Percentiles rank a stretch among this genome's conserved stretches.
These are phyloP conservation scores for Trametes polyzona DNA, from an alignment of 1,284 basidiomycete species.

Conservation along the genomic window DNA sequence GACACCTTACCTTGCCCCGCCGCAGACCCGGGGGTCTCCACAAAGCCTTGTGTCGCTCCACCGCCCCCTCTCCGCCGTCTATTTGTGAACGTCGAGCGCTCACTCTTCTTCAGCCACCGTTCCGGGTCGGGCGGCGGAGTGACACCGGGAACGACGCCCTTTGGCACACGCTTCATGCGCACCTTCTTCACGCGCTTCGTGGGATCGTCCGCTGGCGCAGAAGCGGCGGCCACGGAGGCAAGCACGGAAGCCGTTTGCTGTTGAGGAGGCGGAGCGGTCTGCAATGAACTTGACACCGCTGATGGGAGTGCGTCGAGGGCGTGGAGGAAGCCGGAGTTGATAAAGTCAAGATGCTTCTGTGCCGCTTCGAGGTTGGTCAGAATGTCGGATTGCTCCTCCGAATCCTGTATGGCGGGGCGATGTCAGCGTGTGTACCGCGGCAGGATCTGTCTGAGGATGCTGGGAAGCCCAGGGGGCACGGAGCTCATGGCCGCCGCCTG, in stretches of 20 bases:
- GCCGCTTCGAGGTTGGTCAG: constrained; percentile 81
- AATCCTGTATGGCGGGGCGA: constrained; percentile 50
- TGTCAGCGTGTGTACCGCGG: background rate
- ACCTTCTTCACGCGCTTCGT: constrained; percentile 51
- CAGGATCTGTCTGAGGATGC: background rate
- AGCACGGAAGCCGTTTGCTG: constrained; percentile 36
- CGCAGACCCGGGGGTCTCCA: constrained; percentile 41
- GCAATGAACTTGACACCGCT: constrained; percentile 54
- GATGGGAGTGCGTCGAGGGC: constrained; percentile 62
- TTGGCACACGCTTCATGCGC: constrained; percentile 68
- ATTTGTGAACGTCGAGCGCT: constrained; percentile 59
- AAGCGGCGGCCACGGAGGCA: constrained; percentile 34
- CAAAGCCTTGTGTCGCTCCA: constrained; percentile 67
- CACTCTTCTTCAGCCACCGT: constrained; percentile 82
- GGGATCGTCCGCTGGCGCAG: constrained; percentile 31
- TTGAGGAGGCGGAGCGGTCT: constrained; percentile 60
- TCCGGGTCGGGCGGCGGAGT: constrained; percentile 81
- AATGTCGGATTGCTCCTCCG: constrained; percentile 88
- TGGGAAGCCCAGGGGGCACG: background rate
- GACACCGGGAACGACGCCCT: constrained; percentile 72
- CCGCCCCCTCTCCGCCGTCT: constrained; percentile 57
- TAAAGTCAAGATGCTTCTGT: constrained; percentile 81
- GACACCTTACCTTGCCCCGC: constrained; percentile 33
- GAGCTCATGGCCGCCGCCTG: background rate
- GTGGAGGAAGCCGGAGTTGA: constrained; percentile 68